phyloP scores from a whole-genome alignment of 176 grass and related monocot genomes.

The Hordeum vulgare region DNA sequence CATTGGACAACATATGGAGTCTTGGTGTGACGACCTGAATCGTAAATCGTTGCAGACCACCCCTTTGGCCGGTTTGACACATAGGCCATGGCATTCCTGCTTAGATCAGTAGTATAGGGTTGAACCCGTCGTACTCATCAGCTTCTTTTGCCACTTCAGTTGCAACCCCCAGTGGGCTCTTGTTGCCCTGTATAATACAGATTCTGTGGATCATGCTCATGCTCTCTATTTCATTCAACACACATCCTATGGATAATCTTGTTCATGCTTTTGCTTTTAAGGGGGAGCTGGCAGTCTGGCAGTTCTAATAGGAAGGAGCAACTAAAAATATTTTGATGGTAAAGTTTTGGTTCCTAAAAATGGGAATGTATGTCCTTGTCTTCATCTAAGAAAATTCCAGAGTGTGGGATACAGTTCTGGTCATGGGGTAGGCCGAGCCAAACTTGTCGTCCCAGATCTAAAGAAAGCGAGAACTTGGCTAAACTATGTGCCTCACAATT shows the following conservation, averaged over 20 bases:
- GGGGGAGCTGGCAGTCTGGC: neutral
- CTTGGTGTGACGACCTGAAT: conserved; percentile 71
- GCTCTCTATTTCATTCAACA: neutral
- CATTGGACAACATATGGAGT: conserved; percentile 78
- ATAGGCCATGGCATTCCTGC: conserved; percentile 60
- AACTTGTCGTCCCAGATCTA: too few relatives aligned
- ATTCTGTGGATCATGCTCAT: neutral
- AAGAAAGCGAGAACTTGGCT: too few relatives aligned
- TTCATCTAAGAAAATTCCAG: too few relatives aligned
- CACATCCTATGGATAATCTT: neutral
- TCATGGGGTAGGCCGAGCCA: too few relatives aligned
- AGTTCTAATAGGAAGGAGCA: neutral
- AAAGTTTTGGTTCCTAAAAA: neutral
- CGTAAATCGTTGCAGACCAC: conserved; percentile 43
- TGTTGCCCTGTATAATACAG: conserved; percentile 50
- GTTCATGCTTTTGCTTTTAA: neutral
- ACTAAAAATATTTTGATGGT: neutral
- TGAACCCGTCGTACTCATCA: conserved; percentile 81
- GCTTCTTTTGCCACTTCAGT: conserved; percentile 68
- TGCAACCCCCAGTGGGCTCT: conserved; percentile 62
- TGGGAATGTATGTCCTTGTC: neutral
- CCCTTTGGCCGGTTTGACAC: conserved; percentile 74
- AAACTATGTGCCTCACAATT: too few relatives aligned
- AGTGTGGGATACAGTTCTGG: too few relatives aligned
- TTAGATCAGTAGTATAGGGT: conserved; percentile 75